Percentiles rank a stretch among this genome's conserved stretches.
Conservation (phyloP, 2,329 filamentous ascomycete species). For the Aureobasidium sp. region DNA sequence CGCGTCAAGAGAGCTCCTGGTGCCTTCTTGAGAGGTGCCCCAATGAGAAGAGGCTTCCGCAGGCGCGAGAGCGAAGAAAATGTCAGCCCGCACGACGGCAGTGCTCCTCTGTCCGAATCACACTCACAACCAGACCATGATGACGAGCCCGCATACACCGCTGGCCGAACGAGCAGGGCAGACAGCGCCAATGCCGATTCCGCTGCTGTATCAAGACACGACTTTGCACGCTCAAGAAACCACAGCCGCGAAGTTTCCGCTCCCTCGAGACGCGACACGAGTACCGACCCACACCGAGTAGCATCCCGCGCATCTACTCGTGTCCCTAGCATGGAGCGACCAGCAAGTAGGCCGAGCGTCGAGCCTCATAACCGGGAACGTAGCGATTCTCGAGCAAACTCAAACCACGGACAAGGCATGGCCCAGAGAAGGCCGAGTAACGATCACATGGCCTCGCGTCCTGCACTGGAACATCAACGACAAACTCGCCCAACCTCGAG, state of each 20-base stretch:
- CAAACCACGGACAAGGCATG: not conserved
- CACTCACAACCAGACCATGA: not conserved
- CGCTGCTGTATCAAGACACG: constrained; percentile 27
- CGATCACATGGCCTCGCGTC: constrained; percentile 18
- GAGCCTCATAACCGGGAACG: constrained; percentile 11
- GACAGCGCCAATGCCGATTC: constrained; percentile 20
- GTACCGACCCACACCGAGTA: constrained; percentile 19
- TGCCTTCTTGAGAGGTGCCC: constrained; percentile 64
- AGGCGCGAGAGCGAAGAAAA: constrained; percentile 47
- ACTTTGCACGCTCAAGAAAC: constrained; percentile 24
- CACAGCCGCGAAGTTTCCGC: constrained; percentile 19
- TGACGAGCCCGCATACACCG: constrained; percentile 2
- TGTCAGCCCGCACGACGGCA: constrained; percentile 30
- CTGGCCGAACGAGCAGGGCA: constrained; percentile 21
- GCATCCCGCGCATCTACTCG: constrained; percentile 24
- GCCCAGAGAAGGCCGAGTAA: constrained; percentile 17
- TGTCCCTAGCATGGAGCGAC: constrained; percentile 24
- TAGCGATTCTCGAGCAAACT: not conserved
- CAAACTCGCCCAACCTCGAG: constrained; percentile 42
- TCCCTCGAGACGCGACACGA: constrained; percentile 20
- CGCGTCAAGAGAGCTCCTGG: constrained; percentile 69
- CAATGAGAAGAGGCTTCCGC: constrained; percentile 61
- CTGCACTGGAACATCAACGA: constrained; percentile 28
- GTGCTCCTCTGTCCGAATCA: not conserved
- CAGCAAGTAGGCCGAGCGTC: constrained; percentile 20